Evolutionary conservation across 2,329 filamentous ascomycete species (phyloP), one percentile per base, ranked within the genome.

Genomic region (Trichoderma sp.): DNA sequence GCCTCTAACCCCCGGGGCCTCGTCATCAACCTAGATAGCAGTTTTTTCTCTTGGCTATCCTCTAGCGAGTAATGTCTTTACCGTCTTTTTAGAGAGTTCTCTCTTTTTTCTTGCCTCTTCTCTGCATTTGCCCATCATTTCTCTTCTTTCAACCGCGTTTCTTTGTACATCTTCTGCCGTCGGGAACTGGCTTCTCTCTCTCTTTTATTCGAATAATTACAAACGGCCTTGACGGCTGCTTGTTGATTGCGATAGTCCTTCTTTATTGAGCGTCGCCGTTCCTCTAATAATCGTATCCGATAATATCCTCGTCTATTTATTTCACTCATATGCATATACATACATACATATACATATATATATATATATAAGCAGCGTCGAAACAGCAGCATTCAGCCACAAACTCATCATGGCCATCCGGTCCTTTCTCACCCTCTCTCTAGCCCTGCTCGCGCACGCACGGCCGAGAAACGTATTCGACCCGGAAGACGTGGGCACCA

Each of bases 391-490:
- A 58, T n/a, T 7, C 10, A 58, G 11, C 21, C 30, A 28, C 59
- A 34, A 18, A 26, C 26, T 14, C 66, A 65, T 51, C 65, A 71
- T 71, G 70, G 65, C 64, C 30, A 56, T 63, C 4, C 46, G 63
- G 11, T 55, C 55, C 4, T 52, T 70, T 34, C 39, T 72, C 28
- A 32, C 70, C n/a, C 21, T 71, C 14, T 66, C 67, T 39, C 56
- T 71, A 6, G 54, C 63, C 24, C 16, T 69, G 6, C 60, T 71
- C 1, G 69, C 54, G 14, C 66, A 68, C 1, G 70, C 70, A 24
- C 66, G 69, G 59, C 71, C 71, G 4, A 70, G 70, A n/a, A 26
- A 66, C 34, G 71, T 30, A 30, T 51, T 69, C 49, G 71, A 64
- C 14, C 59, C 63, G 6, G 49, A 71, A 43, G 46, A 69, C 26